A percentile compares a stretch with the other conserved stretches of the same genome.
Evolutionary conservation across 805 yeast species (phyloP).

Genomic region (Scheffersomyces coipomensis): DNA sequence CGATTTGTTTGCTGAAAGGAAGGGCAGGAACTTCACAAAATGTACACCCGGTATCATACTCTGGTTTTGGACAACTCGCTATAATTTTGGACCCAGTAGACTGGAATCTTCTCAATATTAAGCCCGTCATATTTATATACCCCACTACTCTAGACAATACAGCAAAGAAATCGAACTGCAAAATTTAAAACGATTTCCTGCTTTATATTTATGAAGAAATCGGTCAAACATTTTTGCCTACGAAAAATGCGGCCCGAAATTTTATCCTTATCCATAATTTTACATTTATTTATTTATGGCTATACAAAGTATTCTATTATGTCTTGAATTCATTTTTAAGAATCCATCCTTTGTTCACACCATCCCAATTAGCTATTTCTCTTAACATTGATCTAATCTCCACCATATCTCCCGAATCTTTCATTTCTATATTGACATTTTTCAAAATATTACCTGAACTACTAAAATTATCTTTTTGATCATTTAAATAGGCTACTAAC

Average conservation of each 20-base stretch:
- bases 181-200: too few relatives aligned
- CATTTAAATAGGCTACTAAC: constrained; percentile 38
- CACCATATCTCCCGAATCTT: constrained; percentile 51
- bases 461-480: constrained; percentile 38
- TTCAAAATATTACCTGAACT: constrained; percentile 50
- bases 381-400: constrained; percentile 66
- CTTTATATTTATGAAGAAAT: too few relatives aligned
- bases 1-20: constrained; percentile 44
- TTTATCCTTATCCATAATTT: too few relatives aligned
- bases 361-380: constrained; percentile 68
- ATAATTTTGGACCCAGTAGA: constrained; percentile 6
- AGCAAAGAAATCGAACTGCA: too few relatives aligned
- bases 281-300: background rate
- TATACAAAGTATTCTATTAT: background rate
- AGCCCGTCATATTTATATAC: background rate
- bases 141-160: too few relatives aligned
- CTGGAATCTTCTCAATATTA: background rate
- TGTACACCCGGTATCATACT: constrained; percentile 61
- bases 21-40: constrained; percentile 40
- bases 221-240: too few relatives aligned
- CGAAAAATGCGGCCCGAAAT: background rate
- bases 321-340: constrained; percentile 48
- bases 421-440: constrained; percentile 22
- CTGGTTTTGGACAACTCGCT: constrained; percentile 48
- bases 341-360: constrained; percentile 58